These are phyloP conservation scores for Cinnamomum micranthum DNA, from an alignment of 164 flowering plant genomes.

Conservation along the genomic window DNA sequence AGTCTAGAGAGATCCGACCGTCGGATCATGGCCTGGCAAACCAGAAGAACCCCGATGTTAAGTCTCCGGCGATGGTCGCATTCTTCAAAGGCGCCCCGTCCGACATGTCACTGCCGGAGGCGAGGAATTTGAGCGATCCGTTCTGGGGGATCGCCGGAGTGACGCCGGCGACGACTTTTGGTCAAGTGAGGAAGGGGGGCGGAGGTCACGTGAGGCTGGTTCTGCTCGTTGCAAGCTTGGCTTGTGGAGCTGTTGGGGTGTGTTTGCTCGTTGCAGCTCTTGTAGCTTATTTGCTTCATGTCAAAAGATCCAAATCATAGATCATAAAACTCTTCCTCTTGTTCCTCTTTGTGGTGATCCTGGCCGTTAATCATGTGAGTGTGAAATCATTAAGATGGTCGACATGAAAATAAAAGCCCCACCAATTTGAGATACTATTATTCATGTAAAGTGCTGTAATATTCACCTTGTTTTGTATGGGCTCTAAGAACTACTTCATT, in stretches of 20 bases:
- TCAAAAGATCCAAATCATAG: background rate
- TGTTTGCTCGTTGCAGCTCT: background rate
- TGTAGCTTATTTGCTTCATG: slow-evolving; percentile 1
- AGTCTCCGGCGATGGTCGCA: slow-evolving; percentile 2
- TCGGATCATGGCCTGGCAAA: slow-evolving; percentile 2
- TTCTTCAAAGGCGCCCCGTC: slow-evolving; percentile 4
- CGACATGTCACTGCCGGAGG: slow-evolving; percentile 1
- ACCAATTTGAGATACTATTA: too few species aligned
- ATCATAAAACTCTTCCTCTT: too few species aligned
- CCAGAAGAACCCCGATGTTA: background rate
- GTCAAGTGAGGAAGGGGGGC: background rate
- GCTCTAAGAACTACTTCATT: too few species aligned
- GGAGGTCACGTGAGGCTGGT: slow-evolving; percentile 8
- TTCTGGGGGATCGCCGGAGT: background rate
- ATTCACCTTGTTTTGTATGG: too few species aligned
- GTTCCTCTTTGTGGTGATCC: too few species aligned
- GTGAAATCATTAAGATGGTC: too few species aligned
- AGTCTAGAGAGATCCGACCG: slow-evolving; percentile 4
- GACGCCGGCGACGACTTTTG: background rate
- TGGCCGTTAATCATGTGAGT: too few species aligned
- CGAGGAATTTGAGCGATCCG: slow-evolving; percentile 8
- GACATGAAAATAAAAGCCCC: too few species aligned
- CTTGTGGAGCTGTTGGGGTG: background rate
- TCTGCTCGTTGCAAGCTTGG: background rate
- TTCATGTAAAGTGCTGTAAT: too few species aligned